Base-by-base conservation (phyloP, 257 asterid species). In the Nicotiana undulata region DNA sequence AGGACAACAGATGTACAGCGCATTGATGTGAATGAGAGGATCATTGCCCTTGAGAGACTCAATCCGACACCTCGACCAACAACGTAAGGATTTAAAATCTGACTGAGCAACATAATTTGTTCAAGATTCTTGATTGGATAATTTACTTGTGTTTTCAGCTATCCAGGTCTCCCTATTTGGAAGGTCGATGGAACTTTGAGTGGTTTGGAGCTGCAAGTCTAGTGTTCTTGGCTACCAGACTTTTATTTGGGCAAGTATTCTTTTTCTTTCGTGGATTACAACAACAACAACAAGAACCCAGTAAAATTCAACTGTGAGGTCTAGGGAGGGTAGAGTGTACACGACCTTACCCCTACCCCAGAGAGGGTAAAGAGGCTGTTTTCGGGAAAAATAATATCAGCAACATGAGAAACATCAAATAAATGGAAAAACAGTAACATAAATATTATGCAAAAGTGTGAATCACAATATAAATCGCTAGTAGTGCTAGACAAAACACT, bases 51-150 rank as follows among this genome's bases (percentile, higher is more conserved):
- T 0, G 97, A 93, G 91, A 88, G 96, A 85, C 92, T 93, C 86
- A 95, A 90, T 84, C 98, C 98, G 0, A 90, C 94, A 22, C 92
- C 97, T 80, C 87, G 96, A 79, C 99, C 98, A 58, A 92, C 99
- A 87, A 92, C 96, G 98, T 95, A 90, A 89, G 88, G 85, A 79
- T 83, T 84, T 84, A 60, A 46, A 13, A 81, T 84, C 84, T 81
- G 12, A 80, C 26, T 55, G 61, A 55, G 53, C 37, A 60, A 53
- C 67, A 22, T 81, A 55, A 52, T 44, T 40, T 70, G 67, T 63
- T 64, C 18, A 10, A 13, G 79, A 44, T 82, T 64, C 75, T 56
- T 28, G 28, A 32, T 55, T 12, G 17, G 80, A 40, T 70, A 44
- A 29, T 63, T 76, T 29, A 56, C 82, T 75, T 12, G 63, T 83